Evolutionary conservation across 139 green algal genomes (phyloP).

Genomic region (Yamagishiella unicocca): DNA sequence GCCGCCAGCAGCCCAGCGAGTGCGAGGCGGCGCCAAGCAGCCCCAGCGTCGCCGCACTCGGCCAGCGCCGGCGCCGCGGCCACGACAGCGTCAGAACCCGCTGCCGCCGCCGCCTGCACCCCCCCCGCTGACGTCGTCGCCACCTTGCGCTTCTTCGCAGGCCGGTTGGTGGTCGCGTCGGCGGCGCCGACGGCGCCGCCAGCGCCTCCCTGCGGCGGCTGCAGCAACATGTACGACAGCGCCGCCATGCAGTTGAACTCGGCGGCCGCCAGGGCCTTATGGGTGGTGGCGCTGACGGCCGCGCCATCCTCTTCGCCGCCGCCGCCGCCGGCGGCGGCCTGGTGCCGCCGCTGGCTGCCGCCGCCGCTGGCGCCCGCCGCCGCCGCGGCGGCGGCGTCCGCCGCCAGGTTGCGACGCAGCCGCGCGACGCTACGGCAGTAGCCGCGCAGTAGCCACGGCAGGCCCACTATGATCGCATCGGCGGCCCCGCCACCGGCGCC

Average conservation of each 20-base stretch:
- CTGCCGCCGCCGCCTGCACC: background rate
- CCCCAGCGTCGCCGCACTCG: background rate
- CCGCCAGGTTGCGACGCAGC: background rate
- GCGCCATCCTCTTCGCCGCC: background rate
- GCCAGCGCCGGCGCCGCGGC: background rate
- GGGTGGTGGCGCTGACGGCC: background rate
- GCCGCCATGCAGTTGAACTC: constrained; percentile 49
- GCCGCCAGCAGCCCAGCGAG: background rate
- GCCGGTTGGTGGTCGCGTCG: background rate
- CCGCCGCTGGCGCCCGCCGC: background rate
- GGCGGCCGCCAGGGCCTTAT: constrained; percentile 6
- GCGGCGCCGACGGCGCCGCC: background rate
- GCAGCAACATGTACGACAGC: constrained; percentile 32
- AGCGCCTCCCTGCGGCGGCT: background rate
- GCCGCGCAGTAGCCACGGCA: constrained; percentile 45
- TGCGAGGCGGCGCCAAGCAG: background rate
- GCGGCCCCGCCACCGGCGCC: too few species aligned
- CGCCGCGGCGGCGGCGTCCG: background rate
- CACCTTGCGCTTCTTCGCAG: constrained; percentile 9
- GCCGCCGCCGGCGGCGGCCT: background rate
- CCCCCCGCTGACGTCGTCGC: background rate
- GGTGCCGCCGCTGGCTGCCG: background rate
- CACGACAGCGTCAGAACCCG: background rate
- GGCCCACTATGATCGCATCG: background rate
- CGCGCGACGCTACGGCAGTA: constrained; percentile 4